Evolutionary conservation across 768 basidiomycete genomes (phyloP), one percentile per base, ranked within the genome.

Genomic region (Leccinum longicurvipes): DNA sequence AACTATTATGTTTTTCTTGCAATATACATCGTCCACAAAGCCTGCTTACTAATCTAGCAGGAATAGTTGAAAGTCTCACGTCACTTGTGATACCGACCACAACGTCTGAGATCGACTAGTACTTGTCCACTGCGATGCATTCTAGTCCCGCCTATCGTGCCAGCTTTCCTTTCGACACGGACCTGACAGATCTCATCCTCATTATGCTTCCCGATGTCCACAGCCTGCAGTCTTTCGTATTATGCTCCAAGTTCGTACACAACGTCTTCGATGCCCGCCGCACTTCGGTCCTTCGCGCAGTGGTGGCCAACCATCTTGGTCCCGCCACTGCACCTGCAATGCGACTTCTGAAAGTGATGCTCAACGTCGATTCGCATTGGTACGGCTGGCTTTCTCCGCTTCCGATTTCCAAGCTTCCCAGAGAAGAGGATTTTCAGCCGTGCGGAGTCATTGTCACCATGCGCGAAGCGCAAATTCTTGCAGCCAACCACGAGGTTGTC

Each of bases 221-320:
- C 32, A 50, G 27, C 28, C 45, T 63, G 17, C 28, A 60, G 34
- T 56, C 50, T 14, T 60, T 63, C n/a, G 32, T 57, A 23, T 50
- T 60, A 12, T 55, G 55, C 14, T 63, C 61, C 21, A 63, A 57
- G 48, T 63, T 63, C 19, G 41, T 63, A 12, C 57, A 63, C 34
- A 47, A 53, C 34, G 58, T 60, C 58, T 63, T 63, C 24, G n/a
- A 39, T 7, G 15, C 42, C 31, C 55, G 45, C 29, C 61, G 58
- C 1, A 32, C 36, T 14, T 63, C 61, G n/a, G 28, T 63, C 42
- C 55, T 63, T 9, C 19, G 53, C 11, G 50, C 50, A 7, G 55
- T 63, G 31, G 32, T 60, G 14, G 54, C 62, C 8, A 63, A 63
- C 53, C 55, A 60, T 6, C 55, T 63, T 5, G 62, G 58, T 29